Evolutionary conservation across 371 early-diverging fungal genomes (phyloP), one percentile per base, ranked within the genome.

Genomic region (Cokeromyces recurvatus): DNA sequence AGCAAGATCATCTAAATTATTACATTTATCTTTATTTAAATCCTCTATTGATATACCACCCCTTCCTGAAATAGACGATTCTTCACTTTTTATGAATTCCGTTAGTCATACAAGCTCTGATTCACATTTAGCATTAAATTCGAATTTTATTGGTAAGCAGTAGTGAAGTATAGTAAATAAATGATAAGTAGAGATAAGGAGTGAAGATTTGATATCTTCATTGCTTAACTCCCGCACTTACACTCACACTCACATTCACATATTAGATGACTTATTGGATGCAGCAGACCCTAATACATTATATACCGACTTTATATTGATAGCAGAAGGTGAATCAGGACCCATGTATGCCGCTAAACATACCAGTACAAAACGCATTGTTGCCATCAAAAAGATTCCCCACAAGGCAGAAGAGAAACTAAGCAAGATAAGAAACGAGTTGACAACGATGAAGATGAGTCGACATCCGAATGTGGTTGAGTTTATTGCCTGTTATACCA

Each of bases 241-340:
- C n/a, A n/a, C n/a, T n/a, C n/a, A n/a, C n/a, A n/a, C n/a, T n/a
- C n/a, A 2, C 29, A 42, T n/a, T 20, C 7, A 36, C 6, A 16
- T 14, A 38, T 37, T 56, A 61, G 71, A 71, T 32, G 77, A 77
- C 25, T 37, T 72, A 12, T 53, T 70, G 19, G 67, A 79, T 41
- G 54, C 50, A 31, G 67, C 72, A 11, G 78, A 83, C 40, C 77
- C 79, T 2, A 53, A 48, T 14, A 44, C 58, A 11, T 32, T 75
- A 2, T 83, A 79, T 47, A 55, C 64, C 11, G 74, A 81, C 39
- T 63, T 81, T 45, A 65, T 68, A 21, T 56, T 74, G 38, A 81
- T 87, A 47, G 90, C 90, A 10, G 90, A 87, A 63, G 90, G 90
- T 27, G 90, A 89, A 52, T 86, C 83, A 6, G 90, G 90, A 15